These are phyloP conservation scores for Protoeuglena noctilucae DNA, from an alignment of 139 green algal species.

Conservation along the genomic window DNA sequence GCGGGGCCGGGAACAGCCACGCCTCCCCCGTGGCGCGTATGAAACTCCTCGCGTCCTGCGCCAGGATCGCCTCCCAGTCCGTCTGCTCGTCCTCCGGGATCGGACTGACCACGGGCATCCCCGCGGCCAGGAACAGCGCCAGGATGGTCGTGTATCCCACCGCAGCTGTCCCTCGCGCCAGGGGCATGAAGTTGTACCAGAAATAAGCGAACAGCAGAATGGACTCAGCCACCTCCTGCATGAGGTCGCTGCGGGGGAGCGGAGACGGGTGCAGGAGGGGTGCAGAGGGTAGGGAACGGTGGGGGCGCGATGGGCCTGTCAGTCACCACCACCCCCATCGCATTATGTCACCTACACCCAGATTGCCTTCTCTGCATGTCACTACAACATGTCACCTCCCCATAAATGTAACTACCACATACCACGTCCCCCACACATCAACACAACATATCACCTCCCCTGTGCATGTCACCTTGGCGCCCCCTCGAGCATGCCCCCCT, in stretches of 20 bases:
- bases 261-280: background rate
- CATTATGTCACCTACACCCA: too few relatives aligned
- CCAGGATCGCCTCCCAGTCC: slow-evolving; percentile 76
- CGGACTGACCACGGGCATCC: slow-evolving; percentile 43
- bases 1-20: background rate
- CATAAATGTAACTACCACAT: too few relatives aligned
- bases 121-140: slow-evolving; percentile 55
- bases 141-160: slow-evolving; percentile 74
- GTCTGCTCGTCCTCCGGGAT: slow-evolving; percentile 71
- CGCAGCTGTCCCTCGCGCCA: slow-evolving; percentile 68
- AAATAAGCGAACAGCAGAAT: slow-evolving; percentile 41
- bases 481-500: too few relatives aligned
- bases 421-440: background rate
- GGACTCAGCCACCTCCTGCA: slow-evolving; percentile 4
- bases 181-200: slow-evolving; percentile 95
- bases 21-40: background rate
- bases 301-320: background rate
- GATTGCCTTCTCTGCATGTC: too few relatives aligned
- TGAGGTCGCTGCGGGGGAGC: background rate
- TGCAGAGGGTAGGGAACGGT: slow-evolving; percentile 1
- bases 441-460: background rate
- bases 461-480: background rate
- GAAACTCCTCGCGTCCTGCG: background rate
- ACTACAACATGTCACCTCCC: too few relatives aligned
- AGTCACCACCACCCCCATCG: too few relatives aligned